These are phyloP conservation scores for Neoboletus brunneissimus DNA, from an alignment of 768 basidiomycete genomes.

Conservation along the genomic window DNA sequence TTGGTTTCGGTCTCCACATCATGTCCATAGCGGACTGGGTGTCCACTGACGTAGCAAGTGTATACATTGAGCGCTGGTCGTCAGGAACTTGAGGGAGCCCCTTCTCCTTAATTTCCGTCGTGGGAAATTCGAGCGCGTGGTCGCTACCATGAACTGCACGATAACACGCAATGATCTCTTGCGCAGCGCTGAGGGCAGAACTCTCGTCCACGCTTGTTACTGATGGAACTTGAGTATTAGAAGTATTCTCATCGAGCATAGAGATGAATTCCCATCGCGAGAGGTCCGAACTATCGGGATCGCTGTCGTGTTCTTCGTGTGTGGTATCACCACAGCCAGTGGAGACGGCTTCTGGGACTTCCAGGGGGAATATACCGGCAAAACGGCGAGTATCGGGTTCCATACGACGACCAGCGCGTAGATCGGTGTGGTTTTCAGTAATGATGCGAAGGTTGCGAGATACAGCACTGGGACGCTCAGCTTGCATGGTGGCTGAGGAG, in stretches of 20 bases:
- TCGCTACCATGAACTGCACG: conserved; percentile 10
- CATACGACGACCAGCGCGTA: background rate
- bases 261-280: conserved; percentile 14
- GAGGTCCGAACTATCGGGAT: background rate
- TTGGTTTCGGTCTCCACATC: conserved; percentile 33
- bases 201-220: background rate
- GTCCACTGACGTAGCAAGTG: conserved; percentile 14
- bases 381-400: conserved; percentile 28
- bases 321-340: conserved; percentile 7
- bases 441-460: conserved; percentile 8
- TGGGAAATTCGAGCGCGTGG: background rate
- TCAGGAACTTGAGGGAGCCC: conserved; percentile 18
- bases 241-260: background rate
- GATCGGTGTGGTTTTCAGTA: background rate
- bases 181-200: conserved; percentile 20
- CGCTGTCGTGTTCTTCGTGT: conserved; percentile 12
- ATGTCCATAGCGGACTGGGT: conserved; percentile 25
- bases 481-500: conserved; percentile 8
- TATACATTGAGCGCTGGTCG: conserved; percentile 28
- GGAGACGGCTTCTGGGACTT: conserved; percentile 5
- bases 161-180: conserved; percentile 20
- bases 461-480: background rate
- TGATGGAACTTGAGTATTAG: background rate
- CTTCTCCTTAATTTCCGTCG: conserved; percentile 14
- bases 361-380: conserved; percentile 19